Base-by-base conservation (phyloP, 1,139 yeast species). In the Hanseniaspora uvarum region DNA sequence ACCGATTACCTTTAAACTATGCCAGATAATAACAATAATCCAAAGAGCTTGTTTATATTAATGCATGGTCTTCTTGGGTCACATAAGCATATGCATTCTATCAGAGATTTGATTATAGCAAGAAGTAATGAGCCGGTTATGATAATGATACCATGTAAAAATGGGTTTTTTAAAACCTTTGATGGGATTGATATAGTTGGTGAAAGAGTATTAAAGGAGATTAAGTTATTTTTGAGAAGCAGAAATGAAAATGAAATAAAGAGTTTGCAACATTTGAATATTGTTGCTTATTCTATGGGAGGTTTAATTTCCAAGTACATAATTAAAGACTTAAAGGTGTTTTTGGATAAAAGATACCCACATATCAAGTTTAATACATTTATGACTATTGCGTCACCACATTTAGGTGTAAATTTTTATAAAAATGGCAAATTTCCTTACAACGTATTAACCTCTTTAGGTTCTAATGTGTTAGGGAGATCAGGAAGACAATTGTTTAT, bases 1-100 rank as follows among this genome's bases (percentile, higher is more conserved):
- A 12, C 14, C 18, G 4, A 2, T 21, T 12, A 12, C 34, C 14
- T 14, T 12, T 5, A 11, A 6, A 12, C 4, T 51, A 33, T 46
- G 64, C 43, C 67, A 63, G 55, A 62, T 63, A 28, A 60, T 64
- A 7, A 66, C 62, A 3, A 67, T 63, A 54, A 59, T 59, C 11
- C 47, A 59, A 77, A 77, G 30, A 96, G 87, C 64, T 69, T 88
- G 46, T 80, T 86, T 62, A 84, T 87, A 18, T 69, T 88, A n/a
- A 74, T 86, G 36, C 96, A 88, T 67, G 96, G 95, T 64, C 72
- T 89, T 34, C 86, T 94, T 86, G 96, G 96, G 2, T 80, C 83
- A 43, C 84, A 92, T 4, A 74, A 75, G 46, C 95, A 88, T 65
- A 72, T 88, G 77, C 69, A 73, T 40, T 73, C 84, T 12, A 68